phyloP scores from a whole-genome alignment of 148 eudicot species.

The Rhododendron griersonianum region DNA sequence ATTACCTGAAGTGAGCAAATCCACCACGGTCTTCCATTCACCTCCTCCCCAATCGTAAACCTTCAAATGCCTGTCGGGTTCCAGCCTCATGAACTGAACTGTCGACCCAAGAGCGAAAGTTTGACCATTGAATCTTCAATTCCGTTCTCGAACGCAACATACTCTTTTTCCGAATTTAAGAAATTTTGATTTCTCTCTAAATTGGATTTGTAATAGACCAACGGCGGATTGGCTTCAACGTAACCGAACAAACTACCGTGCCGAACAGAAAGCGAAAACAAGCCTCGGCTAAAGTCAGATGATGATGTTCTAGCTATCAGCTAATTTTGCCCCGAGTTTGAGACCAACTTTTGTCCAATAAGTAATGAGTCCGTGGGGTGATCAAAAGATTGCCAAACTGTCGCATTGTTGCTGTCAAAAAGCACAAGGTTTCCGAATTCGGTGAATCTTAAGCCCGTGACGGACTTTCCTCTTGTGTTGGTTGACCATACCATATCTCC shows the following conservation, averaged over 20 bases:
- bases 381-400: conserved; percentile 28
- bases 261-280: background rate
- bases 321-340: conserved; percentile 8
- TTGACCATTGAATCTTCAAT: background rate
- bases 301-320: conserved; percentile 17
- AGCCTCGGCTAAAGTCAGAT: conserved; percentile 9
- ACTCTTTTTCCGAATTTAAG: background rate
- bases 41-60: no score
- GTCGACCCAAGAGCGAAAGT: no score
- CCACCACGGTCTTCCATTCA: no score
- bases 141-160: conserved; percentile 1
- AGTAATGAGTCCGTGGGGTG: conserved; percentile 12
- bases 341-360: conserved; percentile 23
- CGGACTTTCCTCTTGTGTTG: conserved; percentile 20
- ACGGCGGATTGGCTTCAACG: no score
- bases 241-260: no score
- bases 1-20: no score
- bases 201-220: no score
- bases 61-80: no score
- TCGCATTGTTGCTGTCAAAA: background rate
- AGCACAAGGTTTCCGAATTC: conserved; percentile 25
- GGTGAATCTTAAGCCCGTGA: conserved; percentile 22
- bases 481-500: conserved; percentile 26
- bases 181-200: background rate
- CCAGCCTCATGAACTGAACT: no score